Conservation (phyloP, 2,329 filamentous ascomycete species). For the Colletotrichum abscissum region DNA sequence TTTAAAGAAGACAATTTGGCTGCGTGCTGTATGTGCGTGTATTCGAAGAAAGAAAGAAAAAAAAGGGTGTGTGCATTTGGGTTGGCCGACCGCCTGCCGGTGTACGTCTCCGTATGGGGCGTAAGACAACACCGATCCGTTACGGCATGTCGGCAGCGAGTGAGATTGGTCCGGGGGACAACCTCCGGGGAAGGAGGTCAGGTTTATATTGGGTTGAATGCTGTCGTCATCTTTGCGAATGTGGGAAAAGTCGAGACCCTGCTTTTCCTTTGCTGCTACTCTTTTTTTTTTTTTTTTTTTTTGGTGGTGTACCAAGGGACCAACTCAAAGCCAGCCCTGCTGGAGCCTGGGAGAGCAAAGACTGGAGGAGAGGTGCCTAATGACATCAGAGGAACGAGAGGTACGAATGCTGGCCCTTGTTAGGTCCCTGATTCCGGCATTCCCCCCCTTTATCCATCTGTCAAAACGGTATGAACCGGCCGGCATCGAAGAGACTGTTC, state of each 20-base stretch:
- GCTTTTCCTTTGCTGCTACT: neutral
- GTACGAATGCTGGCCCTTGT: neutral
- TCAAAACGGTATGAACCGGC: neutral
- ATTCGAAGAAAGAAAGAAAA: neutral
- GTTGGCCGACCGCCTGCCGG: too few relatives aligned
- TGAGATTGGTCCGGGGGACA: conserved; percentile 2
- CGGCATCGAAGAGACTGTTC: neutral
- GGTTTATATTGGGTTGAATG: neutral
- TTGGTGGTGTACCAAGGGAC: conserved; percentile 22
- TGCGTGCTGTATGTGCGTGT: neutral
- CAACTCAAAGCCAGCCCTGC: conserved; percentile 20
- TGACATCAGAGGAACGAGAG: conserved; percentile 33
- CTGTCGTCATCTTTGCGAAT: neutral
- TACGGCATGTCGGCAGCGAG: neutral
- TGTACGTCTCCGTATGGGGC: neutral
- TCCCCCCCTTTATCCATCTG: neutral
- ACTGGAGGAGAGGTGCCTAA: conserved; percentile 12
- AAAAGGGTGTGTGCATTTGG: neutral
- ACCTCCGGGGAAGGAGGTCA: conserved; percentile 7
- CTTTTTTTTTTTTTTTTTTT: neutral
- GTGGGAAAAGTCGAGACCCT: neutral
- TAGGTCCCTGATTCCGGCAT: neutral
- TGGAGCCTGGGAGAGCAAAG: neutral
- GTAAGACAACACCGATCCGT: neutral
- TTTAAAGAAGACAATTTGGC: neutral